Evolutionary conservation across 176 grass and related monocot genomes (phyloP).

Genomic region (Chrysopogon serrulatus): DNA sequence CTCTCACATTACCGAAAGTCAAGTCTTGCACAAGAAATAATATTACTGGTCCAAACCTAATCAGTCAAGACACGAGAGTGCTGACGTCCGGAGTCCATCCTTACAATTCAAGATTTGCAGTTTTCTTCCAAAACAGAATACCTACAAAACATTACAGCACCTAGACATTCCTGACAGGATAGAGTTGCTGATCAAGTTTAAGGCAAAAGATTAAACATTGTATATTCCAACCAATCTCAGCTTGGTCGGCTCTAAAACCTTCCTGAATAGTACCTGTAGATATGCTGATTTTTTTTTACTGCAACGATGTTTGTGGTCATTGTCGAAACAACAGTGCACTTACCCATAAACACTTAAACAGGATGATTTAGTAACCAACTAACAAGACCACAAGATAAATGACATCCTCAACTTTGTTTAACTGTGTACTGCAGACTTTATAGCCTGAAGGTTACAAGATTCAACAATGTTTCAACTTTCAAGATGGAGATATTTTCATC

Average conservation of each 20-base stretch:
- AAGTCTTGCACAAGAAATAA: background rate
- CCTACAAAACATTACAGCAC: background rate
- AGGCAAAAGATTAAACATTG: background rate
- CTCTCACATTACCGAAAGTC: background rate
- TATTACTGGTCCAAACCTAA: background rate
- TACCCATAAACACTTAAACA: constrained; percentile 12
- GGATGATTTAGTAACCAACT: constrained; percentile 1
- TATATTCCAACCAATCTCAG: background rate
- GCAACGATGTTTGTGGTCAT: constrained; percentile 6
- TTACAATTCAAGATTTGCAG: background rate
- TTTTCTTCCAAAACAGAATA: constrained; percentile 16
- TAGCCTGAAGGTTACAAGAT: background rate
- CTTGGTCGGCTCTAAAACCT: background rate
- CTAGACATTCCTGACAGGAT: background rate
- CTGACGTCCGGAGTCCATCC: background rate
- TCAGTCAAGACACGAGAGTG: background rate
- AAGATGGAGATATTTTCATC: background rate
- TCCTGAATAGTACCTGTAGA: background rate
- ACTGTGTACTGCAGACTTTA: background rate
- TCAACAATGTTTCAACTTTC: background rate
- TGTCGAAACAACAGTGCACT: background rate
- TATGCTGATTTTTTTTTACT: background rate
- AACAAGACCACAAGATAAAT: background rate
- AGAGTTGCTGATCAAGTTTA: background rate
- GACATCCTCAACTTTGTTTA: background rate